These are phyloP conservation scores for Hypholoma sublateritium DNA, from an alignment of 768 basidiomycete genomes.

Conservation along the genomic window DNA sequence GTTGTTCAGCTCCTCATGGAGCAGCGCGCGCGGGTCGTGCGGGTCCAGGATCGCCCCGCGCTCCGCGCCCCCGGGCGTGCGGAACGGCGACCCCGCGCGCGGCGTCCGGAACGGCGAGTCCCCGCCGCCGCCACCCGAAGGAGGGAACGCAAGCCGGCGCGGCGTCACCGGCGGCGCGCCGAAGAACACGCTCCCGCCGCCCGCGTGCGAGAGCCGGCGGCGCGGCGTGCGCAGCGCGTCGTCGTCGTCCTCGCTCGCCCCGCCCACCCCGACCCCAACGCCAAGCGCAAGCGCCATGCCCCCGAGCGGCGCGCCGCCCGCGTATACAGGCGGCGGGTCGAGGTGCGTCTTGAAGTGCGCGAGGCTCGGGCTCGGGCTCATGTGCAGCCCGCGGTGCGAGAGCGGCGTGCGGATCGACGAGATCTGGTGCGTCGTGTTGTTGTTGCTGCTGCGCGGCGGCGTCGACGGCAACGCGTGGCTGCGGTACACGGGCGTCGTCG, in stretches of 20 bases:
- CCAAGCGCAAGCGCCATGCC: slow-evolving; percentile 12
- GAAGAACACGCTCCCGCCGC: slow-evolving; percentile 9
- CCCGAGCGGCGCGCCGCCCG: slow-evolving; percentile 20
- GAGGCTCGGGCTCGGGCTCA: slow-evolving; percentile 66
- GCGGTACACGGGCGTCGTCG: slow-evolving; percentile 26
- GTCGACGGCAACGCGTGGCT: slow-evolving; percentile 35
- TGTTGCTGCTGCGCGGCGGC: slow-evolving; percentile 28
- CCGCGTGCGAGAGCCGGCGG: slow-evolving; percentile 19
- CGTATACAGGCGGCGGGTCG: slow-evolving; percentile 55
- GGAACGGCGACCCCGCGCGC: slow-evolving; percentile 33
- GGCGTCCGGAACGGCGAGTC: slow-evolving; percentile 42
- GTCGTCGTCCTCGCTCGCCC: slow-evolving; percentile 18
- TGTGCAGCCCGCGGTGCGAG: slow-evolving; percentile 66
- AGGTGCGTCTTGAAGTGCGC: slow-evolving; percentile 69
- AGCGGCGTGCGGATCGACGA: slow-evolving; percentile 67
- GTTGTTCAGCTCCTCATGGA: slow-evolving; percentile 69
- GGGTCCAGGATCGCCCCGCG: slow-evolving; percentile 59
- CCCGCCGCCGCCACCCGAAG: too few relatives aligned
- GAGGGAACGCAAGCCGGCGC: slow-evolving; percentile 35
- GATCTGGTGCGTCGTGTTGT: slow-evolving; percentile 30
- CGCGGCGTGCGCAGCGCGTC: slow-evolving; percentile 41
- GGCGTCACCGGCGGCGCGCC: slow-evolving; percentile 36
- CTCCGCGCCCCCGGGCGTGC: slow-evolving; percentile 45
- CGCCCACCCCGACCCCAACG: too few relatives aligned
- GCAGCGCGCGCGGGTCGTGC: slow-evolving; percentile 62